These are phyloP conservation scores for Torrubiellomyces zombiae DNA, from an alignment of 2,329 filamentous ascomycete genomes.

Conservation along the genomic window DNA sequence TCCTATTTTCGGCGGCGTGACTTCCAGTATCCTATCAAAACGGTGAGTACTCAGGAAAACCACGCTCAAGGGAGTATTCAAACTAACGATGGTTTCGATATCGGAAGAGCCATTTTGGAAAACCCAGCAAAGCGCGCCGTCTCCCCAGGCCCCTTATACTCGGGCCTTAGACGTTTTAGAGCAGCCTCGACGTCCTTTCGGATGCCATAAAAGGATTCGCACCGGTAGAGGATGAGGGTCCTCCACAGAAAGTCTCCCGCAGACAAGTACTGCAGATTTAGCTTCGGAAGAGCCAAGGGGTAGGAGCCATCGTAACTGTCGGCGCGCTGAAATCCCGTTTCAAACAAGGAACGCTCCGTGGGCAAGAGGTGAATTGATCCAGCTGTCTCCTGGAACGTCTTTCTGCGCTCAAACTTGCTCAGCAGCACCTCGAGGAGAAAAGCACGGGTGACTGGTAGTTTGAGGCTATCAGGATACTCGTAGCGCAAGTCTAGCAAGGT, in stretches of 20 bases:
- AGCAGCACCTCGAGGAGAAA: constrained; percentile 59
- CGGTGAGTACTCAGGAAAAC: neutral
- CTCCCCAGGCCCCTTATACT: constrained; percentile 43
- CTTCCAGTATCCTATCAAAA: constrained; percentile 51
- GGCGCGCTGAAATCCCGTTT: constrained; percentile 59
- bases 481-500: constrained; percentile 60
- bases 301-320: constrained; percentile 76
- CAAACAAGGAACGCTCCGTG: constrained; percentile 69
- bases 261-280: constrained; percentile 90
- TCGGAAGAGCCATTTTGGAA: constrained; percentile 82
- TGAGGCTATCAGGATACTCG: constrained; percentile 58
- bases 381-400: constrained; percentile 68
- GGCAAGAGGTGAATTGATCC: constrained; percentile 61
- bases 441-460: constrained; percentile 43
- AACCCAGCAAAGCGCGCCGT: constrained; percentile 66
- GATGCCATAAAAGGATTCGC: constrained; percentile 86
- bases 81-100: constrained; percentile 54
- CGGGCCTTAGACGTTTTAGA: constrained; percentile 62
- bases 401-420: constrained; percentile 56
- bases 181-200: constrained; percentile 78
- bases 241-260: constrained; percentile 96
- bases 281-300: constrained; percentile 78
- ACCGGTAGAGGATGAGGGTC: constrained; percentile 73
- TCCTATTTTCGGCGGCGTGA: constrained; percentile 68
- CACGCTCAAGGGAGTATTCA: neutral